Conservation (phyloP, 306 rosid species). For the Coriaria nepalensis region DNA sequence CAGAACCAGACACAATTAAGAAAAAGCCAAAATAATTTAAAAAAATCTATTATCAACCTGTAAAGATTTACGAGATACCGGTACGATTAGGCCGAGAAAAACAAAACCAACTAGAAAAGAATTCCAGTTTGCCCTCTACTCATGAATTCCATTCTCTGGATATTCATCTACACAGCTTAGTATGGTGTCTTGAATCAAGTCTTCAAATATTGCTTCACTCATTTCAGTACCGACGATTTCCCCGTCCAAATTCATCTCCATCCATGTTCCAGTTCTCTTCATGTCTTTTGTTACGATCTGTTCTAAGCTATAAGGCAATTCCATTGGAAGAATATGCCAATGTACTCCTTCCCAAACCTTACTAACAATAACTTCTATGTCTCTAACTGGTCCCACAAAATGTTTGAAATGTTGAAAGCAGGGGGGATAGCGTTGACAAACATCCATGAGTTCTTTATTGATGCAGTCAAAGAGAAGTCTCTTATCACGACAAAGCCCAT, state of each 20-base stretch:
- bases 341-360: constrained; percentile 57
- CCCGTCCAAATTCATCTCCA: constrained; percentile 54
- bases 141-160: constrained; percentile 12
- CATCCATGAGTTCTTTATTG: constrained; percentile 55
- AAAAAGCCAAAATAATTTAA: too few species aligned
- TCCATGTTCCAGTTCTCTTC: constrained; percentile 54
- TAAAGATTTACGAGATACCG: too few species aligned
- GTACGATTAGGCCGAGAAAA: too few species aligned
- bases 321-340: constrained; percentile 62
- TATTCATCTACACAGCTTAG: constrained; percentile 28
- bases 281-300: constrained; percentile 74
- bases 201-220: constrained; percentile 63
- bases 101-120: too few species aligned
- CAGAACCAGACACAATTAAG: too few species aligned
- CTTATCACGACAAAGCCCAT: constrained; percentile 39
- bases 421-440: constrained; percentile 44
- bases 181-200: constrained; percentile 58
- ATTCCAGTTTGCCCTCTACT: constrained; percentile 21
- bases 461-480: constrained; percentile 60
- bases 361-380: constrained; percentile 24
- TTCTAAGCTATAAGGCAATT: constrained; percentile 61
- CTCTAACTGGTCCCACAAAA: constrained; percentile 30
- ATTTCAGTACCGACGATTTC: constrained; percentile 56
- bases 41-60: too few species aligned
- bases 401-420: constrained; percentile 39